Percentiles rank a stretch among this genome's conserved stretches.
These are phyloP conservation scores for Vickermania spadyakhi DNA, from an alignment of 208 protist genomes.

Conservation along the genomic window DNA sequence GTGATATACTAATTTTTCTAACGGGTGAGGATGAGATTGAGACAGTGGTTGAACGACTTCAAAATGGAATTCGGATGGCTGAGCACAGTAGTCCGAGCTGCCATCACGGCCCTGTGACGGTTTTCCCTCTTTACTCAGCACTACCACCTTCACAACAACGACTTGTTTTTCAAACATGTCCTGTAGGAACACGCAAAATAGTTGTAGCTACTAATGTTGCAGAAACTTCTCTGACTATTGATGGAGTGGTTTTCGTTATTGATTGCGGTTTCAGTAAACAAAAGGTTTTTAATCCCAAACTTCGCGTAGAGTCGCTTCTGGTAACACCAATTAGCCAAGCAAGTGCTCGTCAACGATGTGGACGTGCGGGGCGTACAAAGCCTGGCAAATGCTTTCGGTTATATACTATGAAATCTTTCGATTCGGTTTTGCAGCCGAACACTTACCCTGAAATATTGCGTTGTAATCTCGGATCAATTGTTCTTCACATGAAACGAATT, in stretches of 20 bases:
- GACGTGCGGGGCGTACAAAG: constrained; percentile 90
- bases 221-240: constrained; percentile 99
- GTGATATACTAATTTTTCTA: constrained; percentile 99
- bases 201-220: constrained; percentile 99
- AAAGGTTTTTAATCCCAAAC: constrained; percentile 96
- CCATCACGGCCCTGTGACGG: constrained; percentile 74
- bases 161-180: constrained; percentile 94
- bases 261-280: constrained; percentile 98
- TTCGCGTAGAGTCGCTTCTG: constrained; percentile 96
- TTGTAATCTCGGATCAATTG: constrained; percentile 95
- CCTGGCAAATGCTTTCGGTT: constrained; percentile 97
- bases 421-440: constrained; percentile 88
- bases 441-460: constrained; percentile 97
- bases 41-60: constrained; percentile 94
- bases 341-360: constrained; percentile 92
- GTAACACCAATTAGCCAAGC: constrained; percentile 97
- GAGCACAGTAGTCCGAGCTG: constrained; percentile 67
- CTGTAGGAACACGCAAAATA: constrained; percentile 87
- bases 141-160: constrained; percentile 96
- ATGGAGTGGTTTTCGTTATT: constrained; percentile 98
- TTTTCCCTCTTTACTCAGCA: constrained; percentile 97
- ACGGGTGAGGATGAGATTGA: constrained; percentile 99
- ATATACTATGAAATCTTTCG: constrained; percentile 94
- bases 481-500: constrained; percentile 97
- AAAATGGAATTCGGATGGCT: constrained; percentile 66